Evolutionary conservation across 805 yeast species (phyloP).

Genomic region (Lipomyces japonicus): DNA sequence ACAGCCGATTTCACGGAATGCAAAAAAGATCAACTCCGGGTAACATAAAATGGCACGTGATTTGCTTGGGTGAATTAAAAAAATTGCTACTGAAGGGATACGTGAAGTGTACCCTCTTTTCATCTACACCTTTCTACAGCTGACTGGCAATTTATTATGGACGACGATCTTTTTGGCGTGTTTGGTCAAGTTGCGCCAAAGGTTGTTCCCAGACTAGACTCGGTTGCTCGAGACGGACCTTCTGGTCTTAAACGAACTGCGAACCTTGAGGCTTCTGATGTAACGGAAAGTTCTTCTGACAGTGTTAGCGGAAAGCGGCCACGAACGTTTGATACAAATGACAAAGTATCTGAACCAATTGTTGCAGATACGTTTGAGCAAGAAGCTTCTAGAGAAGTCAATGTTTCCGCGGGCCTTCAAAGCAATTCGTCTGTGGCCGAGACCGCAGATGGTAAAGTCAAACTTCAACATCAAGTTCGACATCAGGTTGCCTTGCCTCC

Average conservation of each 20-base stretch:
- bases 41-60: too few relatives aligned
- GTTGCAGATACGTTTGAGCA: constrained; percentile 85
- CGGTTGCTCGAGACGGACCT: constrained; percentile 3
- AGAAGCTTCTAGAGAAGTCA: constrained; percentile 84
- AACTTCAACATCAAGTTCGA: constrained; percentile 87
- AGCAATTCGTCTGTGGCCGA: constrained; percentile 40
- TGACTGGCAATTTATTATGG: too few relatives aligned
- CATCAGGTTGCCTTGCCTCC: constrained; percentile 98
- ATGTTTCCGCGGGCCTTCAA: constrained; percentile 70
- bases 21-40: background rate
- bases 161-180: constrained; percentile 36
- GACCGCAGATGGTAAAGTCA: constrained; percentile 51
- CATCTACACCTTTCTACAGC: too few relatives aligned
- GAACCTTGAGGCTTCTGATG: constrained; percentile 15
- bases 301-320: constrained; percentile 1
- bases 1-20: too few relatives aligned
- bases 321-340: background rate
- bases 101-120: too few relatives aligned
- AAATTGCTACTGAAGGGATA: too few relatives aligned
- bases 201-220: constrained; percentile 23
- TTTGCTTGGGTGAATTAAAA: too few relatives aligned
- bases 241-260: background rate
- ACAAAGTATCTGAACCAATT: constrained; percentile 45
- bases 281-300: background rate
- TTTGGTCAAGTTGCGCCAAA: constrained; percentile 34